Evolutionary conservation across 2,329 filamentous ascomycete species (phyloP).

Genomic region (Claviceps cyperi): DNA sequence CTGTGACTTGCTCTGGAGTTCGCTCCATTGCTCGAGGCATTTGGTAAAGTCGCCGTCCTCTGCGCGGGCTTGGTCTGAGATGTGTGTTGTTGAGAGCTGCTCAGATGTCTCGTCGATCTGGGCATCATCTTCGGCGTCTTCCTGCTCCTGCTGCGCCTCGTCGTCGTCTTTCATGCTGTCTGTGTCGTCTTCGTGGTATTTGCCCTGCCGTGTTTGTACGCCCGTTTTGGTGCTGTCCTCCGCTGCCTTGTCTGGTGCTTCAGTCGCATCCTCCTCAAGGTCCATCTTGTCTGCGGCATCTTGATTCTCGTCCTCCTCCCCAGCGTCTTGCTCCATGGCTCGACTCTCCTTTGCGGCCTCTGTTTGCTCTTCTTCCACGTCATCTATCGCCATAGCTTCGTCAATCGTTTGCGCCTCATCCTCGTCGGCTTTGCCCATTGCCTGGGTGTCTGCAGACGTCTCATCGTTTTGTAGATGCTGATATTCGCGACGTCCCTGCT

Average conservation of each 20-base stretch:
- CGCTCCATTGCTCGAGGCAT: constrained; percentile 65
- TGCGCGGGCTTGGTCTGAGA: constrained; percentile 31
- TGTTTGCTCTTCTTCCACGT: constrained; percentile 57
- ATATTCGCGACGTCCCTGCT: constrained; percentile 71
- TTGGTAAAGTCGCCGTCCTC: constrained; percentile 36
- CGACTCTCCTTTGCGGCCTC: constrained; percentile 31
- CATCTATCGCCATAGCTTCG: constrained; percentile 75
- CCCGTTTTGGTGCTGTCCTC: constrained; percentile 42
- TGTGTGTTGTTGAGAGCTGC: constrained; percentile 60
- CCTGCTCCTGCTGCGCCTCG: constrained; percentile 32
- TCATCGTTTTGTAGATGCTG: constrained; percentile 84
- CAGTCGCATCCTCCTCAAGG: constrained; percentile 18
- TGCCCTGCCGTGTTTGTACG: constrained; percentile 44
- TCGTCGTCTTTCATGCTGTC: constrained; percentile 18
- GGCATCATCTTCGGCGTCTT: constrained; percentile 36
- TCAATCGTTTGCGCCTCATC: constrained; percentile 79
- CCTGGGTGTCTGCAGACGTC: constrained; percentile 71
- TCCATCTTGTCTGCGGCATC: constrained; percentile 30
- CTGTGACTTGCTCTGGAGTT: constrained; percentile 74
- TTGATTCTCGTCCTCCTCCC: constrained; percentile 33
- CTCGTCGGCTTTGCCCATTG: constrained; percentile 73
- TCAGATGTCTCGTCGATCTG: constrained; percentile 38
- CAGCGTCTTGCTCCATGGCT: constrained; percentile 38
- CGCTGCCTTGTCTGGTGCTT: constrained; percentile 20
- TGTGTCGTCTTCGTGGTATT: constrained; percentile 37